Evolutionary conservation across 371 early-diverging fungal species (phyloP), one percentile per base, ranked within the genome.

Genomic region (Mucor lusitanicus): DNA sequence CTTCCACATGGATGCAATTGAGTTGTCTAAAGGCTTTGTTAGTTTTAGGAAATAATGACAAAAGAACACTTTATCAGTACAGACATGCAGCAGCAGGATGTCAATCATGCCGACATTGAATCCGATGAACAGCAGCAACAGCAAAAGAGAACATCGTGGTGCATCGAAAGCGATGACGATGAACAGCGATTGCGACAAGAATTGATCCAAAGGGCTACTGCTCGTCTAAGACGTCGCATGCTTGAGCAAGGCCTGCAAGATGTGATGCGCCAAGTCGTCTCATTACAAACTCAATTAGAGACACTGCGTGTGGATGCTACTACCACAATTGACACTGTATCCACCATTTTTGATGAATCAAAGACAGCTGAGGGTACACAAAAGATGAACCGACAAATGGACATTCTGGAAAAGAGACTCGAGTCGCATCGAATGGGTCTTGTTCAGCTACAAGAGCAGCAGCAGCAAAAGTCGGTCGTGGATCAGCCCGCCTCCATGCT

Each of bases 361-460:
- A 65, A 65, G n/a, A 23, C 63, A 40, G 13, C 39, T 19, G 68
- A 67, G 19, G 67, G 50, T n/a, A 64, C 54, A 42, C 55, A 67
- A 6, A 57, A 62, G 12, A 72, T 74, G 56, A 64, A 68, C 27
- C 53, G 67, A 30, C 73, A 75, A 13, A 50, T 82, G 65, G 76
- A 79, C 39, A 39, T 77, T 2, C 59, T 82, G n/a, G 79, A 79
- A 68, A 75, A 67, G 30, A 74, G 78, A 60, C 63, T 79, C 23
- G 53, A 72, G 9, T 56, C 64, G 6, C 71, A 74, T 56, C 54
- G 65, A 59, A n/a, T 42, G 2, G 46, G 55, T 35, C 50, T 69
- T 17, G 23, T 39, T 35, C 55, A 70, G 2, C 61, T 70, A n/a
- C 32, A 37, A 17, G 54, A 54, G 0, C 57, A 57, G 32, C 30